Conservation (phyloP, 2,329 filamentous ascomycete species). For the Fusarium sp. region DNA sequence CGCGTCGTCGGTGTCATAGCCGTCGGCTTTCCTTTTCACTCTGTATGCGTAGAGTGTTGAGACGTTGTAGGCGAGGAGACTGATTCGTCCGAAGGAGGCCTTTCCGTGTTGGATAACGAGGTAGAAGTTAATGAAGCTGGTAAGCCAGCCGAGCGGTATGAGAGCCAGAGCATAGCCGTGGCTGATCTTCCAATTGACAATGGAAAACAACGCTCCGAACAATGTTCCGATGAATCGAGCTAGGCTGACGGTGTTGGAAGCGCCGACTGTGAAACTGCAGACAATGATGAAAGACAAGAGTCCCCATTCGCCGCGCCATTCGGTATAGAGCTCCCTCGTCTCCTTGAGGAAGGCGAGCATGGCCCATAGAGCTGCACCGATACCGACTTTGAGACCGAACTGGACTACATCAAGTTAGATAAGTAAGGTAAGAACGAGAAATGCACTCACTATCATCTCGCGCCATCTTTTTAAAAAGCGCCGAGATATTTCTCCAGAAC, state of each 20-base stretch:
- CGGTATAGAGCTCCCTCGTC: slow-evolving; percentile 82
- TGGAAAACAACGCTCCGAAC: slow-evolving; percentile 79
- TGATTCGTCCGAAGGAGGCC: slow-evolving; percentile 90
- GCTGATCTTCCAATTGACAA: slow-evolving; percentile 81
- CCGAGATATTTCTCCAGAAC: slow-evolving; percentile 44
- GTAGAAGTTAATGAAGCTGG: slow-evolving; percentile 86
- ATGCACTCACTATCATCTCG: slow-evolving; percentile 54
- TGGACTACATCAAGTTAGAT: slow-evolving; percentile 56
- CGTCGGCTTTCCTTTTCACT: slow-evolving; percentile 79
- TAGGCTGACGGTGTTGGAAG: slow-evolving; percentile 90
- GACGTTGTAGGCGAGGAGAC: slow-evolving; percentile 95
- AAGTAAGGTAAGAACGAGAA: too few species aligned
- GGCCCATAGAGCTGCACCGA: slow-evolving; percentile 88
- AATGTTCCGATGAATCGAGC: slow-evolving; percentile 88
- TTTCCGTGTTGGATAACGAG: slow-evolving; percentile 87
- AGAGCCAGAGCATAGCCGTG: slow-evolving; percentile 78
- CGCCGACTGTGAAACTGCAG: slow-evolving; percentile 98
- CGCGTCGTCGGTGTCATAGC: slow-evolving; percentile 78
- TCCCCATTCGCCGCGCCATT: slow-evolving; percentile 97
- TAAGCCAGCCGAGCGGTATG: slow-evolving; percentile 81
- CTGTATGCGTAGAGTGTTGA: slow-evolving; percentile 94
- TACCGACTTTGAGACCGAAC: slow-evolving; percentile 92
- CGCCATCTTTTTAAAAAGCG: slow-evolving; percentile 56
- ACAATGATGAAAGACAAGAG: slow-evolving; percentile 97
- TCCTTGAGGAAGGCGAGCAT: slow-evolving; percentile 84